Conservation (phyloP, 306 rosid species). For the Cucurbita argyrosperma region DNA sequence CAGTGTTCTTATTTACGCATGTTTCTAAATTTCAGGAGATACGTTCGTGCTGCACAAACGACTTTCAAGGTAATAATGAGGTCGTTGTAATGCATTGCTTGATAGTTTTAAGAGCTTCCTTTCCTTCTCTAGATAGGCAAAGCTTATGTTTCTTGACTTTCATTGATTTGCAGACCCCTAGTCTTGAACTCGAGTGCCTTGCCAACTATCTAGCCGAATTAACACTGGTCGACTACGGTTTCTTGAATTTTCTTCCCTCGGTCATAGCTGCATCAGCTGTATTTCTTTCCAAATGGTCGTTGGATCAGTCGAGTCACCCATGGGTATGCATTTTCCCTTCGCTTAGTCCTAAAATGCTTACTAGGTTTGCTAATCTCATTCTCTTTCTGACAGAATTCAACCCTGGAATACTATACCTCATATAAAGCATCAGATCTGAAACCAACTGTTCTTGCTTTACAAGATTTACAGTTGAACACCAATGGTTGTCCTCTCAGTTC, state of each 20-base stretch:
- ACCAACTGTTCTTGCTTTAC: slow-evolving; percentile 54
- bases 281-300: slow-evolving; percentile 82
- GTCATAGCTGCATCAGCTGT: slow-evolving; percentile 82
- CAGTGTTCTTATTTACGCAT: background rate
- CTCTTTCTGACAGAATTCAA: slow-evolving; percentile 47
- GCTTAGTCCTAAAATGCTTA: background rate
- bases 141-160: slow-evolving; percentile 4
- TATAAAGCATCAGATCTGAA: slow-evolving; percentile 70
- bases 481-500: slow-evolving; percentile 49
- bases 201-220: slow-evolving; percentile 78
- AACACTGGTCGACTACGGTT: slow-evolving; percentile 52
- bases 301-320: slow-evolving; percentile 70
- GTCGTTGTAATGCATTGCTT: background rate
- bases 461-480: slow-evolving; percentile 57
- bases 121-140: background rate
- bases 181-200: slow-evolving; percentile 73
- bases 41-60: slow-evolving; percentile 86
- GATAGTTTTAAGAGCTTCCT: slow-evolving; percentile 5
- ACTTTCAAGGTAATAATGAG: slow-evolving; percentile 46
- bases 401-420: slow-evolving; percentile 56
- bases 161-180: slow-evolving; percentile 40
- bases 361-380: slow-evolving; percentile 6
- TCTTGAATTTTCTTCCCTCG: slow-evolving; percentile 70
- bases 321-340: slow-evolving; percentile 51
- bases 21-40: slow-evolving; percentile 51